Base-by-base conservation (phyloP, 208 protist genomes). In the Crithidia fasciculata region DNA sequence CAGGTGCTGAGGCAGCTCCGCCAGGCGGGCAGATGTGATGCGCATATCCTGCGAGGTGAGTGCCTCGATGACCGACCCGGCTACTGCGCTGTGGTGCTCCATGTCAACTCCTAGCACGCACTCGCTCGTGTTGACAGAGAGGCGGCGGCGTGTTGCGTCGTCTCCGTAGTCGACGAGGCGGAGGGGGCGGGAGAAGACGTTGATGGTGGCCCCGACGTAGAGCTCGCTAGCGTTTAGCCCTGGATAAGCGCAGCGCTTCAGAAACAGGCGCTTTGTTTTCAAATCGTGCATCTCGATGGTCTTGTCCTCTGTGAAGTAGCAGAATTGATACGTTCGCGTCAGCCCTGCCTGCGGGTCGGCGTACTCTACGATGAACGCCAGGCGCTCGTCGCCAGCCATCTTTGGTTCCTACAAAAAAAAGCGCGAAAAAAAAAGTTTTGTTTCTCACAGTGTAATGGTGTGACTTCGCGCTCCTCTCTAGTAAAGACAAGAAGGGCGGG, bases 251-350 rank as follows among this genome's bases (percentile, higher is more conserved):
- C 90, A 96, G 0, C 95, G 86, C 76, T 98, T 98, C 60, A 98
- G 80, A 83, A 98, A 98, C 28, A 95, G 76, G 15, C 91, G 83
- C 63, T 92, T 93, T 41, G 87, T 96, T 79, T 98, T 98, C 49
- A 96, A 62, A 75, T 98, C 93, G 82, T 92, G 95, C 95, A 99
- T 98, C 76, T 99, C 97, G 69, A 99, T 93, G 8, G 96, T 96
- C 50, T 92, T 78, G 71, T 98, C 93, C 13, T 88, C 83, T 2
- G 83, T 68, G 76, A 90, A 96, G 80, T 95, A 98, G 53, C 97
- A 70, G n/a, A 99, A 75, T 52, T 93, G 84, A 84, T 98, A 99
- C 19, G 83, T 76, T 9, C 96, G 85, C 40, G 85, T 87, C 43
- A 98, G 58, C 56, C 81, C 94, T 36, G 97, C 96, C 4, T 95